Conservation (phyloP, 495 filamentous ascomycete genomes). For the Penicillium cinerascens region DNA sequence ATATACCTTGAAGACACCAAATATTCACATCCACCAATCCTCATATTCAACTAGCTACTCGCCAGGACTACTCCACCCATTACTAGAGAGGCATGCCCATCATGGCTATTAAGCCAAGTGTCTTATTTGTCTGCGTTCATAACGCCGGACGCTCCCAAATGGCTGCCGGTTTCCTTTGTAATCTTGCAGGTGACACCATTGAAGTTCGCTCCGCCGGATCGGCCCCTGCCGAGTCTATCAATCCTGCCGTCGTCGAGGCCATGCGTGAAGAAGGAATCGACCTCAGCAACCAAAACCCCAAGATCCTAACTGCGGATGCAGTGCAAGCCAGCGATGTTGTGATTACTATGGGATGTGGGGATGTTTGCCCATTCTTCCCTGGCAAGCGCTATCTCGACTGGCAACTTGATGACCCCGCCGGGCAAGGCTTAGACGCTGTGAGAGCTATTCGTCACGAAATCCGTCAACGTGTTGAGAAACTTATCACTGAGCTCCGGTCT, state of each 20-base stretch:
- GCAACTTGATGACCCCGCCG: constrained; percentile 26
- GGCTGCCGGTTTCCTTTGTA: constrained; percentile 25
- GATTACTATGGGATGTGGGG: constrained; percentile 31
- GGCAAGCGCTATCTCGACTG: constrained; percentile 30
- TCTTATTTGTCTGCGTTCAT: constrained; percentile 30
- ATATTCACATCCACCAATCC: constrained; percentile 6
- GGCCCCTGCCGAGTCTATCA: constrained; percentile 25
- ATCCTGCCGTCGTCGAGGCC: constrained; percentile 24
- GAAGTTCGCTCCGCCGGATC: constrained; percentile 30
- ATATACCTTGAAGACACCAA: constrained; percentile 5
- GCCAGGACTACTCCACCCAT: background rate
- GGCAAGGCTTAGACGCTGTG: constrained; percentile 21
- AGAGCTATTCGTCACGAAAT: constrained; percentile 20
- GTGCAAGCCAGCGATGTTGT: constrained; percentile 26
- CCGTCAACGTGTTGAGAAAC: constrained; percentile 16
- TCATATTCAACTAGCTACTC: constrained; percentile 10
- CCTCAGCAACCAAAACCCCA: constrained; percentile 21
- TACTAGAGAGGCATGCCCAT: constrained; percentile 10
- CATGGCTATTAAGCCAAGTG: constrained; percentile 23
- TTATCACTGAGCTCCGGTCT: constrained; percentile 16
- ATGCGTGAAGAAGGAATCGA: constrained; percentile 35
- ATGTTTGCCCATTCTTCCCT: constrained; percentile 26
- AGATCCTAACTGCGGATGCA: constrained; percentile 24
- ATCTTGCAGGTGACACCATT: constrained; percentile 23
- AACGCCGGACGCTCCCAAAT: constrained; percentile 33